Base-by-base conservation (phyloP, 2,329 filamentous ascomycete genomes). In the Colletotrichum magnum region DNA sequence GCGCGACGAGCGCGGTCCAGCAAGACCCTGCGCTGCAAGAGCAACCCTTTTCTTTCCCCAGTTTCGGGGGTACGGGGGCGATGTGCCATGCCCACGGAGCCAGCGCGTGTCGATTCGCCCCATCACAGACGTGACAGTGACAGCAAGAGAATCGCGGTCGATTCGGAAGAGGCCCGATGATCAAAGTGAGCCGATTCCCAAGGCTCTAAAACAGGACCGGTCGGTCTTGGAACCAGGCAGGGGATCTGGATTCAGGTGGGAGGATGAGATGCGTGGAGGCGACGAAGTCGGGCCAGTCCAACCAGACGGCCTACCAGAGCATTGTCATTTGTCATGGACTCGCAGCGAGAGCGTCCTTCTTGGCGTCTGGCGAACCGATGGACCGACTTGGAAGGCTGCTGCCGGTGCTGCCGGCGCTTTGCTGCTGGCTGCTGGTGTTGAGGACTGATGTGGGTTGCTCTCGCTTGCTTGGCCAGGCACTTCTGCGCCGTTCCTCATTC, bases 381-480 rank as follows among this genome's bases (percentile, higher is more conserved):
- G 36, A 60, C 43, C 43, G 61, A 56, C 54, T 69, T 57, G 48
- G 50, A 10, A 13, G 26, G 36, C 24, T 15, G 13, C 18, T 1
- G 28, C 28, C 28, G 21, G 21, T 32, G 28, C 28, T 32, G 28
- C 7, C 58, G 24, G 52, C 32, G 15, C 21, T 28, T 24, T 24
- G 21, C 21, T 24, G 21, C 21, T 24, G 21, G 21, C 21, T 47
- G 45, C 12, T 51, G 16, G 48, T 51, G 21, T 6, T 24, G 4
- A 9, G n/a, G 18, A 13, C 10, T 24, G 21, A 7, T 15, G 6
- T 32, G 16, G 15, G 54, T 43, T 15, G 41, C 41, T 43, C 12
- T 36, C 48, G 15, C 61, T 65, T 54, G 15, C 61, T 65, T 54
- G 54, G 53, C 65, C 26, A 18, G 66, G 66, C 59, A 65, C 54